These are phyloP conservation scores for Codiaeum variegatum DNA, from an alignment of 441 rosid genomes.

Conservation along the genomic window DNA sequence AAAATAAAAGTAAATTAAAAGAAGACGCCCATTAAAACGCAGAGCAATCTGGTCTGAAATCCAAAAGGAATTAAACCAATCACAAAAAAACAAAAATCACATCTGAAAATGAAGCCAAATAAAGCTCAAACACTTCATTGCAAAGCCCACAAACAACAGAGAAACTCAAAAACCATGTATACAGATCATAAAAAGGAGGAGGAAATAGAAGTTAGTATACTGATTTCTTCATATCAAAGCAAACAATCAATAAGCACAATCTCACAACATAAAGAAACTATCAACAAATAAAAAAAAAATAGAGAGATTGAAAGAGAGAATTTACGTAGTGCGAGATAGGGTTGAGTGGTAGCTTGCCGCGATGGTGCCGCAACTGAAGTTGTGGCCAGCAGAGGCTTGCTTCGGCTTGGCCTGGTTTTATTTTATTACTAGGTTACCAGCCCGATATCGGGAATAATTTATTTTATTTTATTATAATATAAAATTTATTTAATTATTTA, in stretches of 20 bases:
- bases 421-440: too few species aligned
- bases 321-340: neutral
- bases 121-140: neutral
- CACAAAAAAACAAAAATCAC: neutral
- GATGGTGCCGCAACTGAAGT: too few species aligned
- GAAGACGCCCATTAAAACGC: neutral
- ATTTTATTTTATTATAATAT: too few species aligned
- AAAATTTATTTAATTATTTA: too few species aligned
- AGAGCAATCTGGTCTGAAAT: neutral
- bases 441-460: too few species aligned
- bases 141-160: neutral
- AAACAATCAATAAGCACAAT: neutral
- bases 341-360: neutral
- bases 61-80: neutral
- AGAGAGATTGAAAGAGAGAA: neutral
- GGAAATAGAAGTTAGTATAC: neutral
- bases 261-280: neutral
- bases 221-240: neutral
- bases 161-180: neutral
- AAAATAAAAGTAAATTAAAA: slow-evolving; percentile 3
- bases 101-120: neutral
- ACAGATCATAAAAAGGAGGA: neutral
- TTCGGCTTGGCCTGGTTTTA: too few species aligned
- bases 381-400: too few species aligned
- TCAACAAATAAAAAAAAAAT: neutral